phyloP scores from a whole-genome alignment of 176 grass and related monocot genomes.

The Aechmea fasciata region DNA sequence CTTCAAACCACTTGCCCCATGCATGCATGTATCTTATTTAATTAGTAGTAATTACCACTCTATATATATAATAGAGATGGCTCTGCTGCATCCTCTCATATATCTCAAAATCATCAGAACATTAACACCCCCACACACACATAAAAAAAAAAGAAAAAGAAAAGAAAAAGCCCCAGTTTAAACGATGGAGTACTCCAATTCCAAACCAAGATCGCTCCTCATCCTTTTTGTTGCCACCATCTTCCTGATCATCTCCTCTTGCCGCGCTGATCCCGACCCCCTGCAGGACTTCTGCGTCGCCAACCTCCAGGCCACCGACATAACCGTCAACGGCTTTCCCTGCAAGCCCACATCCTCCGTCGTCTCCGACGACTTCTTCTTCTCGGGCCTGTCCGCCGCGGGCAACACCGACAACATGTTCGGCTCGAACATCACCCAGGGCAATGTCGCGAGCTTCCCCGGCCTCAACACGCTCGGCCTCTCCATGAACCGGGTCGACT shows the following conservation, averaged over 20 bases:
- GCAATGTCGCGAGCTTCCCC: constrained; percentile 9
- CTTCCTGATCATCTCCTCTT: constrained; percentile 2
- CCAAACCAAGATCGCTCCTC: neutral
- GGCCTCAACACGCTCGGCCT: constrained; percentile 20
- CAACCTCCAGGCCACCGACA: neutral
- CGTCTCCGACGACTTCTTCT: constrained; percentile 30
- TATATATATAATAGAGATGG: no score
- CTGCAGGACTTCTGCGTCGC: constrained; percentile 24
- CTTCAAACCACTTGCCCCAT: no score
- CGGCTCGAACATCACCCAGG: neutral
- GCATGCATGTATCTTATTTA: no score
- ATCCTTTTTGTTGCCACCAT: neutral
- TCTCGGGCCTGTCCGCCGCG: neutral
- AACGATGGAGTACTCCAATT: neutral
- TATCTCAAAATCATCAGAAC: no score
- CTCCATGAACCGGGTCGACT: constrained; percentile 18
- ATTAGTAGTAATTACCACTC: no score
- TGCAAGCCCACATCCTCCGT: neutral
- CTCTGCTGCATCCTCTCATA: no score
- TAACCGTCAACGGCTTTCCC: constrained; percentile 6
- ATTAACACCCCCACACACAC: no score
- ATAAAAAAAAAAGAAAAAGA: no score
- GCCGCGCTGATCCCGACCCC: constrained; percentile 9
- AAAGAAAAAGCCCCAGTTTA: neutral
- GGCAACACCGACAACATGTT: neutral